Evolutionary conservation across 2,329 filamentous ascomycete species (phyloP), one percentile per base, ranked within the genome.

Genomic region (Massarina eburnea): DNA sequence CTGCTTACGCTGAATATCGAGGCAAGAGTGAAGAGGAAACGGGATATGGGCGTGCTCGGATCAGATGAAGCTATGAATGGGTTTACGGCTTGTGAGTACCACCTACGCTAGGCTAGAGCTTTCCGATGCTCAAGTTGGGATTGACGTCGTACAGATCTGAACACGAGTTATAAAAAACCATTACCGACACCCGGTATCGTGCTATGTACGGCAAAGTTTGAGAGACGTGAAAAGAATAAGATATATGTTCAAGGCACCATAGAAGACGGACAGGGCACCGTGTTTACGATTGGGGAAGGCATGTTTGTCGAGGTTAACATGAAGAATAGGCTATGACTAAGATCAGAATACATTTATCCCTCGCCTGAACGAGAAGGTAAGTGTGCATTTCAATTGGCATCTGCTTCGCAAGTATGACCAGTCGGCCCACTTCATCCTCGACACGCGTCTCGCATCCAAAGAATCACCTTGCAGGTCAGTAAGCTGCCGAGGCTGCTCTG

Each of bases 211-310:
- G 73, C 74, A 0, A 70, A 66, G 54, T 52, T 78, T 27, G 60
- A 71, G 17, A 77, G 71, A 58, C 59, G 67, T 9, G 77, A 82
- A 34, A 77, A 79, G 3, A 73, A 80, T 52, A 85, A 85, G 68
- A 67, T 75, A 15, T 82, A 70, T 54, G 61, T 77, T 7, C 69
- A 71, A 38, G 78, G 71, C 1, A 72, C 70, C 24, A 63, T 85
- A 17, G 76, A 79, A 58, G 73, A 80, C 48, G 75, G 73, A 1
- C 55, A 73, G 2, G 77, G 78, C 1, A 66, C 56, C 2, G 66
- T 80, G 29, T 71, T 80, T 58, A 77, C 81, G 4, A 73, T 58
- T 17, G 79, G 70, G 1, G 80, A 84, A 22, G 75, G 71, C n/a
- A 56, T 85, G 54, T 85, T 80, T 57, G 61, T 77, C 22, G 55